Percentiles rank a stretch among this genome's conserved stretches.
Conservation (phyloP, 2,329 filamentous ascomycete genomes). For the Trichoderma sp. region DNA sequence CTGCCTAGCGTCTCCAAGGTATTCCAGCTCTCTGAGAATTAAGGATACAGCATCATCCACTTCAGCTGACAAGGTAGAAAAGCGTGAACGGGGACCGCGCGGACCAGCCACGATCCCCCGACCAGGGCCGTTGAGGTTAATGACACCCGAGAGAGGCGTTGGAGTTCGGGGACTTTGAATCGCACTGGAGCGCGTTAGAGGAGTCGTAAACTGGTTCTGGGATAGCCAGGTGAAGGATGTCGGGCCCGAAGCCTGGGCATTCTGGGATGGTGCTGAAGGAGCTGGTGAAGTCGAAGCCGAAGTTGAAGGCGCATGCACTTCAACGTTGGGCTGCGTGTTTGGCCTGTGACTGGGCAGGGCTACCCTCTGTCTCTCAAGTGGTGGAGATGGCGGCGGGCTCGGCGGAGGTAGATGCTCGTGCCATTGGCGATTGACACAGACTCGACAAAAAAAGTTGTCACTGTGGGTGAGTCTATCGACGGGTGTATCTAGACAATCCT, state of each 20-base stretch:
- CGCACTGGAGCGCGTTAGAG: neutral
- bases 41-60: conserved; percentile 12
- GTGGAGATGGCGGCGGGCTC: conserved; percentile 15
- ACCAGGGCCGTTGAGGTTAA: neutral
- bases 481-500: conserved; percentile 2
- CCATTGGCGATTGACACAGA: conserved; percentile 13
- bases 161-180: neutral
- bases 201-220: conserved; percentile 10
- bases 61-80: conserved; percentile 11
- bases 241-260: neutral
- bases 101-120: neutral
- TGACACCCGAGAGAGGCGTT: neutral
- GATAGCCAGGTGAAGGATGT: conserved; percentile 9
- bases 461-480: neutral
- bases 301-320: neutral
- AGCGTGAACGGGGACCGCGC: conserved; percentile 6
- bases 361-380: conserved; percentile 8
- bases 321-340: neutral
- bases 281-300: neutral
- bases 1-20: conserved; percentile 11
- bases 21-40: conserved; percentile 11
- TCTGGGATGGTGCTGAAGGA: neutral
- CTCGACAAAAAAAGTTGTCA: conserved; percentile 10
- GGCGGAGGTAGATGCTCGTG: conserved; percentile 12
- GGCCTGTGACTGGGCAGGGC: conserved; percentile 14